Percentiles rank a stretch among this genome's conserved stretches.
These are phyloP conservation scores for Suillus subalutaceus DNA, from an alignment of 768 basidiomycete genomes.

Conservation along the genomic window DNA sequence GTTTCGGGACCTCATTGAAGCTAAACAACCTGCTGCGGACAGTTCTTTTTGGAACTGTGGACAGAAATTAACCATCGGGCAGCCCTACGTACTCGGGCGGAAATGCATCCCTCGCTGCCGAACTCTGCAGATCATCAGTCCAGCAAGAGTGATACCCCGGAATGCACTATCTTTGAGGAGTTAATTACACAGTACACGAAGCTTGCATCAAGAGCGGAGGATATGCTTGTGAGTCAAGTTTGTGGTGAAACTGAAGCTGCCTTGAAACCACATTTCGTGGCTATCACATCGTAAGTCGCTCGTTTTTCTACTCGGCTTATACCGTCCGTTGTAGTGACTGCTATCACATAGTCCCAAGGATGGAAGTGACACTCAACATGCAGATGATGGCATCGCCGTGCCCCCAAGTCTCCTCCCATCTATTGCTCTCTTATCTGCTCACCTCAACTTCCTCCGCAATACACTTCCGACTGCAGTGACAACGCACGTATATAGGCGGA, in stretches of 20 bases:
- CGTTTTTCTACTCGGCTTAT: background rate
- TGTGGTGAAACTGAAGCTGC: slow-evolving; percentile 79
- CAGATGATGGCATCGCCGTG: slow-evolving; percentile 48
- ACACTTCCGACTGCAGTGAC: slow-evolving; percentile 62
- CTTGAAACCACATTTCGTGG: slow-evolving; percentile 71
- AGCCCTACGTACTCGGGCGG: slow-evolving; percentile 56
- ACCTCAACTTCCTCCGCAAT: slow-evolving; percentile 67
- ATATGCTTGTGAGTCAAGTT: slow-evolving; percentile 84
- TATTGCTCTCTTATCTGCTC: slow-evolving; percentile 79
- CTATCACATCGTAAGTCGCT: slow-evolving; percentile 45
- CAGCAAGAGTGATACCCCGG: slow-evolving; percentile 38
- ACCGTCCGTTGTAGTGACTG: background rate
- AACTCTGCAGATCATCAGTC: slow-evolving; percentile 30
- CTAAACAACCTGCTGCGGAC: slow-evolving; percentile 10
- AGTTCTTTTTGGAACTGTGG: slow-evolving; percentile 96
- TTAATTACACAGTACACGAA: slow-evolving; percentile 65
- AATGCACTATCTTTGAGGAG: slow-evolving; percentile 80
- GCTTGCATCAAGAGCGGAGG: slow-evolving; percentile 73
- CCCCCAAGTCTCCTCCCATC: slow-evolving; percentile 75
- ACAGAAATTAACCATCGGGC: slow-evolving; percentile 69
- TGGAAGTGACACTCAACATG: background rate
- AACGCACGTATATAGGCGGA: slow-evolving; percentile 72
- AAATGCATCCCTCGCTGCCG: slow-evolving; percentile 54
- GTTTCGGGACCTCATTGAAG: slow-evolving; percentile 6
- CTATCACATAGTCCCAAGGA: slow-evolving; percentile 1